Evolutionary conservation across 2,329 filamentous ascomycete species (phyloP).

Genomic region (Anisogramma anomala): DNA sequence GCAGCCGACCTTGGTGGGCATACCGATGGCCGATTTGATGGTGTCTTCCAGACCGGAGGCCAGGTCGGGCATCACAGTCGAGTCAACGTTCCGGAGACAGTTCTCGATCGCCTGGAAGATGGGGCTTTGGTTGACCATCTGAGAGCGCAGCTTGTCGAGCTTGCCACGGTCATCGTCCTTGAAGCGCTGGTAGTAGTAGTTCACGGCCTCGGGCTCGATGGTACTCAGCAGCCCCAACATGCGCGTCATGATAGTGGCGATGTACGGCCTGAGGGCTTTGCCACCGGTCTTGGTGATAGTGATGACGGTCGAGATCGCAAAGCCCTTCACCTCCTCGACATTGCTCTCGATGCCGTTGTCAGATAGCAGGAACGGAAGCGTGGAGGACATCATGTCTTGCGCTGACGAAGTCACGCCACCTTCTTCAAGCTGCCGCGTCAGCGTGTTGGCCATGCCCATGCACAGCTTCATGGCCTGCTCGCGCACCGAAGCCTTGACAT

Average conservation of each 20-base stretch:
- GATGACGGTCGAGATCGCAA: conserved; percentile 72
- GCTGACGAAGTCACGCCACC: conserved; percentile 60
- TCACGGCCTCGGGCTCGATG: conserved; percentile 78
- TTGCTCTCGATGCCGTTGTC: conserved; percentile 80
- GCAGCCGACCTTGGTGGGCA: conserved; percentile 90
- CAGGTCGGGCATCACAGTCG: conserved; percentile 61
- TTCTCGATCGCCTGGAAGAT: conserved; percentile 88
- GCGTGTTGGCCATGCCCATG: conserved; percentile 68
- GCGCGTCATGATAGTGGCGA: conserved; percentile 69
- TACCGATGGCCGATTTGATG: conserved; percentile 76
- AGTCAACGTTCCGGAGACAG: conserved; percentile 74
- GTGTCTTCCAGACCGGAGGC: conserved; percentile 61
- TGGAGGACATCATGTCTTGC: conserved; percentile 69
- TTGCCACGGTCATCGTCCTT: conserved; percentile 78
- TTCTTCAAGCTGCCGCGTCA: conserved; percentile 76
- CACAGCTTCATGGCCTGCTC: conserved; percentile 71
- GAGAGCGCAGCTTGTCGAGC: conserved; percentile 77
- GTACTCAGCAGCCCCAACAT: conserved; percentile 75
- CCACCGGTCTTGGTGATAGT: conserved; percentile 84
- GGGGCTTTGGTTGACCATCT: conserved; percentile 71
- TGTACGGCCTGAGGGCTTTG: conserved; percentile 66
- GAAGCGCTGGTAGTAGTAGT: conserved; percentile 85
- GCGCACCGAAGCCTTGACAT: conserved; percentile 87
- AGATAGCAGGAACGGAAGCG: conserved; percentile 82
- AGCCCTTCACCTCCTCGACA: conserved; percentile 75